Conservation (phyloP, 345 rosid genomes). For the Eucalyptus melliodora region DNA sequence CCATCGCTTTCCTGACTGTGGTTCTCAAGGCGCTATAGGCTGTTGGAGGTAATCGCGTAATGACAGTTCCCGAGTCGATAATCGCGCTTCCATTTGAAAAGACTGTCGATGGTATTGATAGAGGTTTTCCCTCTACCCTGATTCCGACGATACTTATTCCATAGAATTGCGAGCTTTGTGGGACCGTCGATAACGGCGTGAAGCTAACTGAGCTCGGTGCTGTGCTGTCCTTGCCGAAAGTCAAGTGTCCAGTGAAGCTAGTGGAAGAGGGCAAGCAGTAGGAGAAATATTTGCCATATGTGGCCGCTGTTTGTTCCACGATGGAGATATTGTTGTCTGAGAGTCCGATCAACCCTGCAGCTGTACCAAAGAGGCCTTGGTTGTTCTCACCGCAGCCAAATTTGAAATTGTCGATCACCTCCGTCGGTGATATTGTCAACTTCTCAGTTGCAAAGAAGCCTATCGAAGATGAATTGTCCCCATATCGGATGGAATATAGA, state of each 20-base stretch:
- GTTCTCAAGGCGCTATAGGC: background rate
- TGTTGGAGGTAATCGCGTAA: slow-evolving; percentile 11
- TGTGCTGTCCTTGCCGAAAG: background rate
- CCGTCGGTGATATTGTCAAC: background rate
- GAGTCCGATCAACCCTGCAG: slow-evolving; percentile 1
- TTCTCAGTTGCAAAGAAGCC: slow-evolving; percentile 1
- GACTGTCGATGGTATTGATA: background rate
- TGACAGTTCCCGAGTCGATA: slow-evolving; percentile 17
- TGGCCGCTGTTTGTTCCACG: background rate
- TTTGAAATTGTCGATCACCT: background rate
- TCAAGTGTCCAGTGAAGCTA: slow-evolving; percentile 5
- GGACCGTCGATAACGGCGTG: slow-evolving; percentile 1
- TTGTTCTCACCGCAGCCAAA: slow-evolving; percentile 19
- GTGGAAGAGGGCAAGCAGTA: slow-evolving; percentile 13
- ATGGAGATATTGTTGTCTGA: background rate
- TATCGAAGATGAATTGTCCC: background rate
- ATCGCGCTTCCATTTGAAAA: background rate
- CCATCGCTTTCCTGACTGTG: background rate
- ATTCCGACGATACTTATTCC: slow-evolving; percentile 5
- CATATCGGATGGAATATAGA: background rate
- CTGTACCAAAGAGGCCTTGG: background rate
- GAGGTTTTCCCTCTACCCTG: background rate
- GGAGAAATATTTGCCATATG: slow-evolving; percentile 2
- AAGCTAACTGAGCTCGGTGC: background rate
- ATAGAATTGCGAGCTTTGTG: background rate